Base-by-base conservation (phyloP, 441 rosid species). In the Codiaeum variegatum region DNA sequence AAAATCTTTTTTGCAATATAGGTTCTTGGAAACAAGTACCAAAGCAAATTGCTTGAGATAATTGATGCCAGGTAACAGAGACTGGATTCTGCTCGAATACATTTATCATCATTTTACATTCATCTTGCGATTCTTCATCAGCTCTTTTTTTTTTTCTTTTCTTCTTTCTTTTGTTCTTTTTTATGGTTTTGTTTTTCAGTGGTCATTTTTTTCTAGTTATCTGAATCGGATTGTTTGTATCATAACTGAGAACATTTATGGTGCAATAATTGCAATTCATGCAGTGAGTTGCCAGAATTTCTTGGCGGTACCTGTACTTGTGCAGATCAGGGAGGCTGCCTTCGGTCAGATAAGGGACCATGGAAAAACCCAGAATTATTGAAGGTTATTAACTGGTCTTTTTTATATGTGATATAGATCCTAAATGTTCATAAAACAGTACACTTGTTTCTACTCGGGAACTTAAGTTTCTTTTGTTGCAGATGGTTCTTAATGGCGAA, bases 201-300 rank as follows among this genome's bases (percentile, higher is more conserved):
- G 24, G 28, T 36, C 36, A 42, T 26, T 66, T 5, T 9, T 32
- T 56, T 29, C 31, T 67, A 73, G 4, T 56, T 44, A 46, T 44
- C 23, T 9, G 12, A 73, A 40, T 23, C 44, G 9, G 55, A 62
- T 62, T 9, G n/a, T 24, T 46, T 26, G 52, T 40, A 61, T 36
- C 46, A 13, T 12, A n/a, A 72, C 42, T 68, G n/a, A 63, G 40
- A 34, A 60, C 23, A 63, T 10, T 67, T 77, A 40, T 40, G 8
- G 2, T 40, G 13, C 44, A 40, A 40, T 40, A 40, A 40, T 40
- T 67, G 38, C 46, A 78, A 16, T 67, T 63, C 56, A 10, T 76
- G 34, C 92, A 96, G 99, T 64, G 98, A 96, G 79, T 86, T 96
- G 88, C 99, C 99, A n/a, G 96, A 90, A 73, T 91, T 91, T 86